A percentile compares a stretch with the other conserved stretches of the same genome.
Conservation (phyloP, 1,284 basidiomycete genomes). For the Irpex sp. region DNA sequence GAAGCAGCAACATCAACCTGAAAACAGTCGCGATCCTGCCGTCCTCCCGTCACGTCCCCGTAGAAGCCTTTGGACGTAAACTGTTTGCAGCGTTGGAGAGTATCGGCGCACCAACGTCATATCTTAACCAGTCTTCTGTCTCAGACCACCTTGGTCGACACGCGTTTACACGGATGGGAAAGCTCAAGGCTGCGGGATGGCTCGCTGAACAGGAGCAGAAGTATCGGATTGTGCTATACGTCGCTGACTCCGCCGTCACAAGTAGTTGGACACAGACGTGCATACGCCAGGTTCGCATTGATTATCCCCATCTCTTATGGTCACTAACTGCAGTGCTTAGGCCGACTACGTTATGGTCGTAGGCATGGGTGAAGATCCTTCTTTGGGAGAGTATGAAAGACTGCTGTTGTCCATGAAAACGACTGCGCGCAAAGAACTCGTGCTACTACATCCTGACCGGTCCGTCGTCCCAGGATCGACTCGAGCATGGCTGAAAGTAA, state of each 20-base stretch:
- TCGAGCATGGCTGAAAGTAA: slow-evolving; percentile 91
- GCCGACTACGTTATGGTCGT: slow-evolving; percentile 97
- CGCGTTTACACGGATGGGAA: slow-evolving; percentile 92
- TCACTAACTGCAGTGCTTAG: slow-evolving; percentile 32
- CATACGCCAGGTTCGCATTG: slow-evolving; percentile 73
- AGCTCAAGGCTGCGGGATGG: slow-evolving; percentile 92
- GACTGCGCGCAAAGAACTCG: slow-evolving; percentile 94
- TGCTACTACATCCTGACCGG: slow-evolving; percentile 91
- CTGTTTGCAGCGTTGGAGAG: slow-evolving; percentile 85
- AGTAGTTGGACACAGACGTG: slow-evolving; percentile 98
- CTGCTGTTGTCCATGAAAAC: slow-evolving; percentile 93
- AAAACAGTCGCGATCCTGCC: slow-evolving; percentile 91
- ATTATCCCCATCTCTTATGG: background rate
- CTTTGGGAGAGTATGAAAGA: slow-evolving; percentile 90
- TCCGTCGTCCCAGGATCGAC: slow-evolving; percentile 91
- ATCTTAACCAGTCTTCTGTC: slow-evolving; percentile 89
- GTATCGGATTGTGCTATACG: slow-evolving; percentile 88
- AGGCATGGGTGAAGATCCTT: slow-evolving; percentile 91
- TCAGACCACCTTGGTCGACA: slow-evolving; percentile 88
- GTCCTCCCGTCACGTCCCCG: slow-evolving; percentile 77
- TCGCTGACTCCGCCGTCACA: slow-evolving; percentile 89
- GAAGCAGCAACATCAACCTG: slow-evolving; percentile 81
- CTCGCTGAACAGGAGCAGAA: slow-evolving; percentile 93
- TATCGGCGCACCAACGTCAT: slow-evolving; percentile 85
- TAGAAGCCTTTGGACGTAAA: slow-evolving; percentile 85